Base-by-base conservation (phyloP, 2,329 filamentous ascomycete species). In the Monilinia vaccinii-corymbosi region DNA sequence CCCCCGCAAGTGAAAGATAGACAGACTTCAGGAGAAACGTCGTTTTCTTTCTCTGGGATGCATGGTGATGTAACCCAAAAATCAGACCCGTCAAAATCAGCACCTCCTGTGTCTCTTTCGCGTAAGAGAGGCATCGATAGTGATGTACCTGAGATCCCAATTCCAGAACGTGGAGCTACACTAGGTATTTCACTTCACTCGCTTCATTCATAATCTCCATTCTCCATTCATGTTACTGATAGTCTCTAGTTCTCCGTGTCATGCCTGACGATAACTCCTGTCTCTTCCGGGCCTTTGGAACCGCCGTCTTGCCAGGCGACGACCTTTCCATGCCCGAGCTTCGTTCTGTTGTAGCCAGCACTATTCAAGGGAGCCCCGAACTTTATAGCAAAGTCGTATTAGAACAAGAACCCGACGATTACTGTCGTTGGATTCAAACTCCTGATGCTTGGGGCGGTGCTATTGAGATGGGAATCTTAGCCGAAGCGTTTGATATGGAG, bases 231-330 rank as follows among this genome's bases (percentile, higher is more conserved):
- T 60, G 14, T 13, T 4, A 44, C 25, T 57, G 23, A 57, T 16
- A 2, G 13, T 13, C 25, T 4, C 16, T 47, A 84, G 88, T 95
- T 10, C 81, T 97, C 21, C 87, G 93, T 16, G 89, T 97, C 55
- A 97, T 97, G 93, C 91, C 92, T 5, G 93, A 97, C 70, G 93
- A 97, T 73, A 97, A 97, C 74, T 91, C 86, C 61, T 97, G 93
- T 75, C 85, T 97, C 69, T 97, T 97, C 74, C 88, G 91, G 32
- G 92, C 93, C 0, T 85, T 97, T 50, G 89, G 89, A 18, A 88
- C 86, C 58, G 88, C 88, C 3, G 80, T 96, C n/a, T 82, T 90
- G 31, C 71, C 69, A 48, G 69, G 83, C 36, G 77, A 78, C 1
- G 79, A 87, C 67, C 84, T 87, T 64, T 78, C 79, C 10, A 87